Conservation (phyloP, 257 asterid genomes). For the Verbena officinalis region DNA sequence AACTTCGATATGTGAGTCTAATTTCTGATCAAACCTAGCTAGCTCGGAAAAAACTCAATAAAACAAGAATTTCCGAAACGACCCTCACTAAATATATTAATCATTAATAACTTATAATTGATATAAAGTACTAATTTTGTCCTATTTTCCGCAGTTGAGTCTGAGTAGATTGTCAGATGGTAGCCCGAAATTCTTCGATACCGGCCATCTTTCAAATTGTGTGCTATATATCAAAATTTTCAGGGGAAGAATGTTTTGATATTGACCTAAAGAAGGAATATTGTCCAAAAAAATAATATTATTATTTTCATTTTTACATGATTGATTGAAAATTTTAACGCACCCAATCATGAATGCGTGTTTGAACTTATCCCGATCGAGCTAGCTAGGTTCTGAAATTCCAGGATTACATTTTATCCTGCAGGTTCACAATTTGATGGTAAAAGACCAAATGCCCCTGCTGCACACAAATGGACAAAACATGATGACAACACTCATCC, state of each 20-base stretch:
- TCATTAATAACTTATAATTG: no score
- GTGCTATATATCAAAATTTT: not conserved
- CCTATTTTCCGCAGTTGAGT: not conserved
- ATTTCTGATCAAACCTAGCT: no score
- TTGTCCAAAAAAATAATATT: conserved; percentile 30
- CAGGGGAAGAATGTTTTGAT: conserved; percentile 38
- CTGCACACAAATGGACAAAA: conserved; percentile 64
- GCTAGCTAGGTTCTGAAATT: conserved; percentile 39
- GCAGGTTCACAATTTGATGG: conserved; percentile 18
- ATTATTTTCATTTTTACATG: conserved; percentile 6
- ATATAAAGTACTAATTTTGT: not conserved
- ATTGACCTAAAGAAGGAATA: conserved; percentile 32
- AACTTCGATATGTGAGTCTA: no score
- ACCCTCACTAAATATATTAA: not conserved
- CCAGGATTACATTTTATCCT: conserved; percentile 32
- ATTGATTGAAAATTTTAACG: conserved; percentile 20
- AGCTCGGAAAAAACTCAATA: no score
- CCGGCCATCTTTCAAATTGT: not conserved
- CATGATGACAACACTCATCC: conserved; percentile 41
- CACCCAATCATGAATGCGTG: conserved; percentile 31
- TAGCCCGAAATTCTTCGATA: conserved; percentile 6
- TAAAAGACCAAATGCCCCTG: conserved; percentile 47
- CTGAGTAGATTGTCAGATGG: not conserved
- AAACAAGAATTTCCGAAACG: no score
- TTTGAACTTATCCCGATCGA: conserved; percentile 51